A percentile compares a stretch with the other conserved stretches of the same genome.
phyloP scores from a whole-genome alignment of 2,329 filamentous ascomycete genomes.

The Penicillium paneum region DNA sequence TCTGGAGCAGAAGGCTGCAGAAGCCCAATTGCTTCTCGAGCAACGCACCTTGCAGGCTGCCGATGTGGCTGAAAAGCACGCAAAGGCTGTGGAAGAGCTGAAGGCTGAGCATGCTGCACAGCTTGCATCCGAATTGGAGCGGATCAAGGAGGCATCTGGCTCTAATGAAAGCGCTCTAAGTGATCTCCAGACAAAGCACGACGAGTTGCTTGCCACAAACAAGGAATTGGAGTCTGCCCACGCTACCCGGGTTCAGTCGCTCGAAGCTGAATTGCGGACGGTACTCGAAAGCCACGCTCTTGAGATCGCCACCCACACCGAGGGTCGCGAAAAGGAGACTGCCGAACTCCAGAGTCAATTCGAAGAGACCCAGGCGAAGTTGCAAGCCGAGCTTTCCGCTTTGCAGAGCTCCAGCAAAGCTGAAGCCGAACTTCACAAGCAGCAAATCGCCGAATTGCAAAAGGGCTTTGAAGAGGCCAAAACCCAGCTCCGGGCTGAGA shows the following conservation, averaged over 20 bases:
- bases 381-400: slow-evolving; percentile 31
- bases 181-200: slow-evolving; percentile 35
- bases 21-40: slow-evolving; percentile 35
- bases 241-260: slow-evolving; percentile 29
- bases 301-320: slow-evolving; percentile 31
- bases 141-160: slow-evolving; percentile 31
- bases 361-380: slow-evolving; percentile 27
- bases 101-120: slow-evolving; percentile 35
- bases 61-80: slow-evolving; percentile 33
- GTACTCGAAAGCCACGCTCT: slow-evolving; percentile 26
- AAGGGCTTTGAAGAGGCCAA: slow-evolving; percentile 34
- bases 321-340: slow-evolving; percentile 28
- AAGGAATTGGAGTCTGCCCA: slow-evolving; percentile 33
- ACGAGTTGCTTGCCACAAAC: slow-evolving; percentile 30
- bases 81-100: slow-evolving; percentile 32
- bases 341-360: slow-evolving; percentile 34
- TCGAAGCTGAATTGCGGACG: slow-evolving; percentile 26
- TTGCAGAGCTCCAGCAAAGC: slow-evolving; percentile 30
- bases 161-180: slow-evolving; percentile 30
- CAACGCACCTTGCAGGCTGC: slow-evolving; percentile 32
- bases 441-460: slow-evolving; percentile 35
- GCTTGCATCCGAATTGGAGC: slow-evolving; percentile 28
- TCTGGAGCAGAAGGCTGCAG: slow-evolving; percentile 34
- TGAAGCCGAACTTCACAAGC: slow-evolving; percentile 26
- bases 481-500: slow-evolving; percentile 16